Evolutionary conservation across 23 red algal genomes (phyloP), one percentile per base, ranked within the genome.

Genomic region (Cyanidium caldarium): DNA sequence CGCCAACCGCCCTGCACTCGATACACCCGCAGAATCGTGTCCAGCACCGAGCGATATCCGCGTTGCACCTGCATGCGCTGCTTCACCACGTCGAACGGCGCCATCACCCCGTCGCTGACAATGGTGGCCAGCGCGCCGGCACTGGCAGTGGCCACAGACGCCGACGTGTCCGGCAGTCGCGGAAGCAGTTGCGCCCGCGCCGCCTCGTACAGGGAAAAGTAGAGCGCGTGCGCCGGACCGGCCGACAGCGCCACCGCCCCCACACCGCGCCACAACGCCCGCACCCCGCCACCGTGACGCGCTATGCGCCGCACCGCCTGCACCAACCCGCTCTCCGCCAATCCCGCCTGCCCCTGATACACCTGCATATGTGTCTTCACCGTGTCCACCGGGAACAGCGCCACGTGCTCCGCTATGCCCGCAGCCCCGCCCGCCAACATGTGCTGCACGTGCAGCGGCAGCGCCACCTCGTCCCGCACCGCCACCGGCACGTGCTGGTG

Each of bases 311-410:
- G 68, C 26, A 70, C 39, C 2, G 70, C 42, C 36, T 40, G 33
- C 19, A 17, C 10, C 35, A 87, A 33, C 21, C 68, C 23, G 2
- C 13, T 19, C 37, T 26, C 1, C 12, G 31, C 39, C 35, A 69
- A 45, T 23, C 69, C 76, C 20, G 68, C 69, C 29, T 46, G 71
- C 1, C 56, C 72, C 19, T 61, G 46, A 68, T 95, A 95, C 42
- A 76, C 73, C 66, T 95, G 90, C 90, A 95, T 95, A 23, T 82
- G 77, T 44, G 90, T 95, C 72, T 95, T 95, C 7, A 95, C 58
- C 37, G 83, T 80, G 66, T 95, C 90, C 30, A 95, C 80, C 20
- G 90, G 90, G 67, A 77, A 88, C 75, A 95, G 86, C 14, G 57
- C 57, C 38, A 79, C 36, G 75, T 95, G 90, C 70, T 95, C 90